phyloP scores from a whole-genome alignment of 805 yeast species.

The Jamesozyma spencerorum region DNA sequence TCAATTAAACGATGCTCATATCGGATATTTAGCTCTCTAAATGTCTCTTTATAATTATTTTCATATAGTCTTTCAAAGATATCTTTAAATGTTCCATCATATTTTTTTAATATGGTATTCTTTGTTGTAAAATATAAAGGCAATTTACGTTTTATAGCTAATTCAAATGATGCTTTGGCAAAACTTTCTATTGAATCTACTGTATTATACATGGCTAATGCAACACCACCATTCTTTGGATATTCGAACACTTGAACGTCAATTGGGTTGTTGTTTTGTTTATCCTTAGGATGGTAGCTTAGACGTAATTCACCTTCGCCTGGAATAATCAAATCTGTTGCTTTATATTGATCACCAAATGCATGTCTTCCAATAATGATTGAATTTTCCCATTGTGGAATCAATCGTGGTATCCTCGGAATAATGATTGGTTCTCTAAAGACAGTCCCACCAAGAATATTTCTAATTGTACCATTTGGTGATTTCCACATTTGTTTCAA shows the following conservation, averaged over 20 bases:
- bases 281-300: slow-evolving; percentile 66
- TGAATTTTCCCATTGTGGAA: slow-evolving; percentile 90
- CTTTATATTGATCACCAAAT: slow-evolving; percentile 92
- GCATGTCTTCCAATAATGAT: slow-evolving; percentile 97
- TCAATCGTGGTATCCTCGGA: slow-evolving; percentile 74
- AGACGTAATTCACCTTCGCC: slow-evolving; percentile 61
- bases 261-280: slow-evolving; percentile 29
- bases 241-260: slow-evolving; percentile 36
- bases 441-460: slow-evolving; percentile 90
- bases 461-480: slow-evolving; percentile 94
- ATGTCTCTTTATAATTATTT: slow-evolving; percentile 52
- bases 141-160: slow-evolving; percentile 69
- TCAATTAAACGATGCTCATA: slow-evolving; percentile 93
- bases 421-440: slow-evolving; percentile 94
- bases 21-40: slow-evolving; percentile 77
- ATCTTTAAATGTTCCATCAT: slow-evolving; percentile 93
- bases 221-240: slow-evolving; percentile 52
- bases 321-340: slow-evolving; percentile 77
- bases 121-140: slow-evolving; percentile 83
- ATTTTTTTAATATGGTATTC: slow-evolving; percentile 85
- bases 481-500: slow-evolving; percentile 95
- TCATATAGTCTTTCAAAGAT: slow-evolving; percentile 76
- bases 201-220: slow-evolving; percentile 90
- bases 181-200: slow-evolving; percentile 82
- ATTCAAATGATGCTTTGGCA: slow-evolving; percentile 85